A percentile compares a stretch with the other conserved stretches of the same genome.
phyloP scores from a whole-genome alignment of 805 yeast genomes.

The Huiozyma sinensis region DNA sequence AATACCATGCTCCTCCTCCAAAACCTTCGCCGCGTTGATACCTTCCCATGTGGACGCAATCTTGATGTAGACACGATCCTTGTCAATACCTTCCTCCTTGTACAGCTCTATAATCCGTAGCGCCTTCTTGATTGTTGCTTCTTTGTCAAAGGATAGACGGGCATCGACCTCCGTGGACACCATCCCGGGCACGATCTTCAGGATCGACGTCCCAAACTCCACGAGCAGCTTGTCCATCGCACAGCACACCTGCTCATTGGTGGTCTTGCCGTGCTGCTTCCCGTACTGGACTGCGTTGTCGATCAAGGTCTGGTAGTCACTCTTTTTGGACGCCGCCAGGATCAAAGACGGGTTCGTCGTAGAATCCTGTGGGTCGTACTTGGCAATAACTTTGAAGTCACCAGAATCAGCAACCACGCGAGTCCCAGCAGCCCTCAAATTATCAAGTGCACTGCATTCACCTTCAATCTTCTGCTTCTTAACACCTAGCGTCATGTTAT shows the following conservation, averaged over 20 bases:
- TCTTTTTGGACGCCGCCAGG: slow-evolving; percentile 86
- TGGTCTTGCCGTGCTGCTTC: slow-evolving; percentile 44
- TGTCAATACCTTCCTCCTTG: slow-evolving; percentile 71
- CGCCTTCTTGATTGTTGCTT: slow-evolving; percentile 90
- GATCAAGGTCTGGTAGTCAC: slow-evolving; percentile 79
- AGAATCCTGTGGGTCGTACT: slow-evolving; percentile 97
- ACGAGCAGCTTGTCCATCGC: slow-evolving; percentile 91
- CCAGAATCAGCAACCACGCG: slow-evolving; percentile 98
- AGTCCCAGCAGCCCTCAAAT: slow-evolving; percentile 90
- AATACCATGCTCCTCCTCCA: slow-evolving; percentile 81
- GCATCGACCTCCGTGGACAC: slow-evolving; percentile 99
- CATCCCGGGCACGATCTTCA: slow-evolving; percentile 95
- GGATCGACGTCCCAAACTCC: slow-evolving; percentile 90
- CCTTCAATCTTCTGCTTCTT: slow-evolving; percentile 30
- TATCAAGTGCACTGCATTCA: slow-evolving; percentile 60
- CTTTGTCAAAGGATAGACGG: slow-evolving; percentile 90
- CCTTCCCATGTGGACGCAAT: slow-evolving; percentile 99
- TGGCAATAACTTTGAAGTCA: slow-evolving; percentile 95
- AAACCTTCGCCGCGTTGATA: slow-evolving; percentile 94
- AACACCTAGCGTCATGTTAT: slow-evolving; percentile 18
- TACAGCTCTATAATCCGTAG: slow-evolving; percentile 79
- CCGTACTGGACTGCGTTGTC: slow-evolving; percentile 88
- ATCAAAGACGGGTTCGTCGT: slow-evolving; percentile 98
- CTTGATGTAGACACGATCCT: slow-evolving; percentile 90
- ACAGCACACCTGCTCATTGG: slow-evolving; percentile 52